A percentile compares a stretch with the other conserved stretches of the same genome.
phyloP scores from a whole-genome alignment of 306 rosid species.

The Fagus sylvatica region DNA sequence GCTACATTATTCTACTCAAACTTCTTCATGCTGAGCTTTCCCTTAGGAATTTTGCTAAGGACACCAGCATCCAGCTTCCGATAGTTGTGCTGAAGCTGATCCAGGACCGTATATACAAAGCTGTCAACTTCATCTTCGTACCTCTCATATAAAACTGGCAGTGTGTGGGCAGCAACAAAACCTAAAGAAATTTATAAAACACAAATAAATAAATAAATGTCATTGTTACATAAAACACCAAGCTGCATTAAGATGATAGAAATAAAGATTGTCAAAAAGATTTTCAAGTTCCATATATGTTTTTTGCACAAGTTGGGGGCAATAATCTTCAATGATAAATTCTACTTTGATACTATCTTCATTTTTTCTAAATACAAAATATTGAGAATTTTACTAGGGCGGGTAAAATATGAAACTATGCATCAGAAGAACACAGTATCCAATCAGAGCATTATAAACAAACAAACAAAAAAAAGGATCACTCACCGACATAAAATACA shows the following conservation, averaged over 20 bases:
- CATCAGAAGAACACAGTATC: not conserved
- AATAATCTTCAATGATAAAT: not conserved
- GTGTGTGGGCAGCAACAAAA: constrained; percentile 79
- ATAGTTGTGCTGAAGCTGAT: constrained; percentile 49
- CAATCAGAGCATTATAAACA: not conserved
- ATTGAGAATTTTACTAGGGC: not conserved
- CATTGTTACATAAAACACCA: constrained; percentile 19
- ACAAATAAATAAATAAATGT: not conserved
- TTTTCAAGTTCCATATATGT: not conserved
- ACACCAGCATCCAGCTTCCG: constrained; percentile 58
- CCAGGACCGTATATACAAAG: constrained; percentile 50
- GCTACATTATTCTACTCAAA: constrained; percentile 41
- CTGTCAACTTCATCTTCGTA: constrained; percentile 71
- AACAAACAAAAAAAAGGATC: constrained; percentile 15
- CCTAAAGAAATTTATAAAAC: constrained; percentile 38
- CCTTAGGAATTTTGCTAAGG: constrained; percentile 83
- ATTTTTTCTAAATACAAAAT: not conserved
- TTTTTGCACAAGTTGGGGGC: not conserved
- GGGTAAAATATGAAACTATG: not conserved
- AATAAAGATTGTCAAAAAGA: not conserved
- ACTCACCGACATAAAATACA: constrained; percentile 81
- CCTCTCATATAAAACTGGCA: constrained; percentile 81
- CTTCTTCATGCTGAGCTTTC: constrained; percentile 56
- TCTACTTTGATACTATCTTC: not conserved
- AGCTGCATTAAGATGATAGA: not conserved